Evolutionary conservation across 1,139 yeast genomes (phyloP).

Genomic region (Debaryomycetaceae sp.): DNA sequence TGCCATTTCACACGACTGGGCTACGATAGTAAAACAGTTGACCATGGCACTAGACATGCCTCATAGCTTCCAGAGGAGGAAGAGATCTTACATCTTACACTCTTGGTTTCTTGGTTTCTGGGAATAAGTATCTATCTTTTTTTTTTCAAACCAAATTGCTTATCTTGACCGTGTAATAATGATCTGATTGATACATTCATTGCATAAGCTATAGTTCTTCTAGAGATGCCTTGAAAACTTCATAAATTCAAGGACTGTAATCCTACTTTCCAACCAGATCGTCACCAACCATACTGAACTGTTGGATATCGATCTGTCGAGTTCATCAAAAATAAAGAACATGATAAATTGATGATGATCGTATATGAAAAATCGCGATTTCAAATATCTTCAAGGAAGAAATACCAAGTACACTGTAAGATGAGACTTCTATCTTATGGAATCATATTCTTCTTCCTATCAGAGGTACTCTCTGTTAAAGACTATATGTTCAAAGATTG

Average conservation of each 20-base stretch:
- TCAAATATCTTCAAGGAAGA: not conserved
- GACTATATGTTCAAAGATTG: conserved; percentile 76
- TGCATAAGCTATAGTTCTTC: no score
- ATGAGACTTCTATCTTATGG: conserved; percentile 2
- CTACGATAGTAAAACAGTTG: not conserved
- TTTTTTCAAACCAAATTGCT: not conserved
- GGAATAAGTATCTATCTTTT: no score
- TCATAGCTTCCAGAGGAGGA: not conserved
- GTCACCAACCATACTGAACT: no score
- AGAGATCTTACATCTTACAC: not conserved
- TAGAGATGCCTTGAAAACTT: no score
- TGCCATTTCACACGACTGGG: not conserved
- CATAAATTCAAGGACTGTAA: no score
- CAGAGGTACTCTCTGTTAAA: conserved; percentile 48
- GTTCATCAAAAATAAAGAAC: no score
- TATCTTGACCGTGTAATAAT: no score
- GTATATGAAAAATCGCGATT: not conserved
- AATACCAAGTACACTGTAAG: not conserved
- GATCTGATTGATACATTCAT: no score
- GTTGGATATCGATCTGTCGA: no score
- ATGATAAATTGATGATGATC: no score
- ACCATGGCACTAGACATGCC: not conserved
- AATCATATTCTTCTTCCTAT: conserved; percentile 3
- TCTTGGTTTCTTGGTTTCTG: not conserved
- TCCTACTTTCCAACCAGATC: no score